A percentile compares a stretch with the other conserved stretches of the same genome.
Conservation (phyloP, 169 alveolate species). For the Babesia sp. region DNA sequence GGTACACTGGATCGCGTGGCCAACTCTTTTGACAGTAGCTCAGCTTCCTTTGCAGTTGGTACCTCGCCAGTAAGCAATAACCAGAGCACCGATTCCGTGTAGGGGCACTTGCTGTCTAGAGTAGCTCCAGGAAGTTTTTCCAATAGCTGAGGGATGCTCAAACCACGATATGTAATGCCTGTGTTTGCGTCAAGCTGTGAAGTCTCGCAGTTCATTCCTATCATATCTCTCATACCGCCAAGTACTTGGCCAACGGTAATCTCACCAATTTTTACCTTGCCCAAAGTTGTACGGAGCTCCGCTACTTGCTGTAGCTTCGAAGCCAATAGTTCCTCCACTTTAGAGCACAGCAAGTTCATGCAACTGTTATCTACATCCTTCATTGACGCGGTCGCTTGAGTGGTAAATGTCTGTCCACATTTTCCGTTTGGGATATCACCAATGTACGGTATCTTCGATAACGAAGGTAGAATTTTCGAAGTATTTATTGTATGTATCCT, state of each 20-base stretch:
- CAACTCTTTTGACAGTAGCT: constrained; percentile 78
- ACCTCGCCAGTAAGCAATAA: constrained; percentile 89
- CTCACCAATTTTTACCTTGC: constrained; percentile 23
- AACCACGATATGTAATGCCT: constrained; percentile 90
- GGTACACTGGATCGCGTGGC: constrained; percentile 80
- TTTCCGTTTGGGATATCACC: not conserved
- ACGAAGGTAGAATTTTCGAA: too few relatives aligned
- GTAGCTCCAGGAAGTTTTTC: constrained; percentile 79
- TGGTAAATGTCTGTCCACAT: not conserved
- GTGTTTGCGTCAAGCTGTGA: constrained; percentile 87
- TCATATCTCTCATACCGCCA: constrained; percentile 87
- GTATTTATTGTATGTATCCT: too few relatives aligned
- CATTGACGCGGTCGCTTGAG: not conserved
- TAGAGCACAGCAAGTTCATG: constrained; percentile 4
- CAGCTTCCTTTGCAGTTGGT: constrained; percentile 80
- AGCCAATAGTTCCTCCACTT: constrained; percentile 26
- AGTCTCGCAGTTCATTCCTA: constrained; percentile 90
- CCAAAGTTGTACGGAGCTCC: constrained; percentile 26
- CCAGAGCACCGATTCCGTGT: constrained; percentile 94
- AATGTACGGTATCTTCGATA: too few relatives aligned
- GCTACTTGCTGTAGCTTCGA: constrained; percentile 28
- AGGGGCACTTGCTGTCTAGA: constrained; percentile 81
- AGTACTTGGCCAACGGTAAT: constrained; percentile 43
- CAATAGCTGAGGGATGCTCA: constrained; percentile 81
- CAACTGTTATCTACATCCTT: not conserved